A percentile compares a stretch with the other conserved stretches of the same genome.
These are phyloP conservation scores for Cercospora zeae-maydis DNA, from an alignment of 2,329 filamentous ascomycete genomes.

Conservation along the genomic window DNA sequence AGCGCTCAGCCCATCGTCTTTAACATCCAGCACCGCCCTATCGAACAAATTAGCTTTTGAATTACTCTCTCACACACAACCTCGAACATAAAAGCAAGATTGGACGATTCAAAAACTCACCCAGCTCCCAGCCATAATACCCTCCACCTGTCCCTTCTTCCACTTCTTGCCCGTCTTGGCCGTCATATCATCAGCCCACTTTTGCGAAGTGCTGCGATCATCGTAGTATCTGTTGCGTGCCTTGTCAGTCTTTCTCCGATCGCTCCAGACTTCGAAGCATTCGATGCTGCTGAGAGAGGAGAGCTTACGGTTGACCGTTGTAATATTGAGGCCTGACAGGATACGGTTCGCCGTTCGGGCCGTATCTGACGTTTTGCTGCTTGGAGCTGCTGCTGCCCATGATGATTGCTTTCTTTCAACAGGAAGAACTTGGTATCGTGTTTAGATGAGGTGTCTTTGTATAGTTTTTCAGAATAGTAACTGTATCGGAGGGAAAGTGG, in stretches of 20 bases:
- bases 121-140: neutral
- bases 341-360: neutral
- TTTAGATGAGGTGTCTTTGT: neutral
- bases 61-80: too few species aligned
- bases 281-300: neutral
- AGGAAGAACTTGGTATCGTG: neutral
- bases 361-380: neutral
- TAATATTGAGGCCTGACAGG: neutral
- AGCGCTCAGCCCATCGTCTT: too few species aligned
- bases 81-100: neutral
- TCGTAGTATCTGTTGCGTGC: neutral
- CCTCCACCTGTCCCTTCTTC: neutral
- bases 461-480: neutral
- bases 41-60: neutral
- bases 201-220: neutral
- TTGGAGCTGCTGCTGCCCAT: slow-evolving; percentile 1
- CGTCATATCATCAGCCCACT: neutral
- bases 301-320: neutral
- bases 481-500: neutral
- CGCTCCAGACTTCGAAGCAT: neutral
- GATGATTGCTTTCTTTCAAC: neutral
- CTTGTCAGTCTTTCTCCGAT: neutral
- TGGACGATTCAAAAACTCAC: neutral
- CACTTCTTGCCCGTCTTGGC: neutral
- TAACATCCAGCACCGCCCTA: neutral